Evolutionary conservation across 345 rosid species (phyloP), one percentile per base, ranked within the genome.

Genomic region (Pistacia vera): DNA sequence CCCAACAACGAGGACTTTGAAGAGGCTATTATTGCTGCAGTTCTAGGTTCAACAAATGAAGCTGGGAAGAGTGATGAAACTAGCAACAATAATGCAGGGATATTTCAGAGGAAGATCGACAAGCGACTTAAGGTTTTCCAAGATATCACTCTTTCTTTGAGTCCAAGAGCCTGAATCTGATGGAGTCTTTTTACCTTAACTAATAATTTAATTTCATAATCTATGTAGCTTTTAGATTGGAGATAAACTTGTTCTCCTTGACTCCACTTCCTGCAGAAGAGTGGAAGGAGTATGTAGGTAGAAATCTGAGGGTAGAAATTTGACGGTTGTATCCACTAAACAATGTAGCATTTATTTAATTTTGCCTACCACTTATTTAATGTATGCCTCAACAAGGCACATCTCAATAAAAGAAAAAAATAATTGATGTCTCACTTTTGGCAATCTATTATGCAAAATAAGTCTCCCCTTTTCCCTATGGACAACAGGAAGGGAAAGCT

Each of bases 101-200:
- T 74, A 51, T 62, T 80, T 77, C 83, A 74, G 38, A 78, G 11
- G 66, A 85, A 86, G 81, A 79, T 85, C 4, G 92, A 87, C 4
- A 86, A 90, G 91, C 87, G 98, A 81, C 95, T 96, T 3, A 89
- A 86, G 88, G 98, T 92, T 73, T 96, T 93, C 66, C 89, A 90
- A 71, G 97, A 95, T 68, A 95, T 93, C 67, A 92, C 98, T 60
- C 82, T 87, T 71, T 90, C 92, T 48, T 80, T 86, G 70, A 88
- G 92, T 80, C 98, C 97, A 67, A 92, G 86, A 84, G 87, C 90
- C 74, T 91, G 83, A 85, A 62, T 51, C 2, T 17, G 62, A 59
- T 73, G 25, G 4, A 38, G 46, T 70, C 52, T 78, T 46, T 69
- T 63, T 51, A 28, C 25, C 30, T 79, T 67, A 30, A 71, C 78